phyloP scores from a whole-genome alignment of 2,329 filamentous ascomycete species.

The Onygenales sp. region DNA sequence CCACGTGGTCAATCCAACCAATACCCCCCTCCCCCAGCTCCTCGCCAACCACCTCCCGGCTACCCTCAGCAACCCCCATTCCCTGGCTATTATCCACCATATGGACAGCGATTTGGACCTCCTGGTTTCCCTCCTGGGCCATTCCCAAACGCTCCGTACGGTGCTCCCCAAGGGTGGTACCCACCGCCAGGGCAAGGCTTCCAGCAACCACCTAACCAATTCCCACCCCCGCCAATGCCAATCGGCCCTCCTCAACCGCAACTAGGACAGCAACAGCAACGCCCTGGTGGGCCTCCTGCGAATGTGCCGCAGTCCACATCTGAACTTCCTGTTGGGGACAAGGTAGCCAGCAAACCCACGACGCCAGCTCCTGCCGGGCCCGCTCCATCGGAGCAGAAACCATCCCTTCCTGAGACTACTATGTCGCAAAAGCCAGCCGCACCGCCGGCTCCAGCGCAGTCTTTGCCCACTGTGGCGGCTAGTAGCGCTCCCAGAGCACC shows the following conservation, averaged over 20 bases:
- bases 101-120: slow-evolving; percentile 38
- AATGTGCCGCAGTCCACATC: slow-evolving; percentile 29
- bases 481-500: slow-evolving; percentile 7
- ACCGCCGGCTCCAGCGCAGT: slow-evolving; percentile 14
- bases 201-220: slow-evolving; percentile 55
- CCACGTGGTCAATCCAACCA: slow-evolving; percentile 35
- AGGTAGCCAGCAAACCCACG: slow-evolving; percentile 22
- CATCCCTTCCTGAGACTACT: slow-evolving; percentile 14
- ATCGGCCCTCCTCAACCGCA: slow-evolving; percentile 46
- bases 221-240: slow-evolving; percentile 52
- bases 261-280: slow-evolving; percentile 24
- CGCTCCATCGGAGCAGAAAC: slow-evolving; percentile 17
- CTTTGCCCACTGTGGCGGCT: slow-evolving; percentile 7
- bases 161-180: slow-evolving; percentile 67
- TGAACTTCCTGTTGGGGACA: slow-evolving; percentile 34
- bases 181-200: slow-evolving; percentile 67
- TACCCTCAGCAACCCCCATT: slow-evolving; percentile 35
- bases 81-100: slow-evolving; percentile 36
- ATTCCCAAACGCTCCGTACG: slow-evolving; percentile 69
- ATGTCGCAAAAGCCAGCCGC: slow-evolving; percentile 12
- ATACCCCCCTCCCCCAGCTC: slow-evolving; percentile 23
- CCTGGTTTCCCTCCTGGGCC: slow-evolving; percentile 47
- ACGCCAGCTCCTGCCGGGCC: slow-evolving; percentile 21
- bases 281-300: slow-evolving; percentile 17
- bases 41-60: slow-evolving; percentile 27